These are phyloP conservation scores for Aspergillus sp. DNA, from an alignment of 2,329 filamentous ascomycete genomes.

Conservation along the genomic window DNA sequence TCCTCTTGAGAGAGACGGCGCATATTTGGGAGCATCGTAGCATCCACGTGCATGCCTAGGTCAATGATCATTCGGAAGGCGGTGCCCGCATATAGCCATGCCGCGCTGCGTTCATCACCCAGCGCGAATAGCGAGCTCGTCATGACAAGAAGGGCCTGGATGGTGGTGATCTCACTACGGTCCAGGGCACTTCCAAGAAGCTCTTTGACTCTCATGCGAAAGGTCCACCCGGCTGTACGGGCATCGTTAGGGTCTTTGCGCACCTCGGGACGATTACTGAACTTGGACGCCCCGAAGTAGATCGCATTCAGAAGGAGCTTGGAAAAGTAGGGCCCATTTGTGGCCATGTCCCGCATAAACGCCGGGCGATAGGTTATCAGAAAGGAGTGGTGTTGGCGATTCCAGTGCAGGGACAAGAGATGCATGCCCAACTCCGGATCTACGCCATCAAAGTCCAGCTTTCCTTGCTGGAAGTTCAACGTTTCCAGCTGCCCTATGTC, in stretches of 20 bases:
- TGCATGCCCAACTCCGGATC: conserved; percentile 53
- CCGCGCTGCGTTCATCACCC: conserved; percentile 50
- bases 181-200: conserved; percentile 48
- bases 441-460: conserved; percentile 56
- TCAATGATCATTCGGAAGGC: conserved; percentile 55
- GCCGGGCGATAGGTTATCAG: conserved; percentile 52
- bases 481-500: neutral
- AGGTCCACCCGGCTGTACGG: conserved; percentile 49
- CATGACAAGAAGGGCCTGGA: conserved; percentile 54
- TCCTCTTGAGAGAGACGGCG: conserved; percentile 25
- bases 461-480: conserved; percentile 11
- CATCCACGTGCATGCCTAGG: conserved; percentile 47
- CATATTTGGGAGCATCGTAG: conserved; percentile 8
- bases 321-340: conserved; percentile 49
- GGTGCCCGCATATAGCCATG: conserved; percentile 53
- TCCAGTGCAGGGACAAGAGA: conserved; percentile 52
- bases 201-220: conserved; percentile 45
- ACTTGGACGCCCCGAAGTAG: conserved; percentile 46
- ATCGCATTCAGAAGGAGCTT: conserved; percentile 54
- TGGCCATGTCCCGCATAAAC: conserved; percentile 51
- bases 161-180: conserved; percentile 52
- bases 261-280: conserved; percentile 46
- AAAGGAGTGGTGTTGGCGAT: conserved; percentile 51
- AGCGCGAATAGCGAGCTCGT: conserved; percentile 51
- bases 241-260: conserved; percentile 47